Conservation (phyloP, 768 basidiomycete genomes). For the Trametes maxima region DNA sequence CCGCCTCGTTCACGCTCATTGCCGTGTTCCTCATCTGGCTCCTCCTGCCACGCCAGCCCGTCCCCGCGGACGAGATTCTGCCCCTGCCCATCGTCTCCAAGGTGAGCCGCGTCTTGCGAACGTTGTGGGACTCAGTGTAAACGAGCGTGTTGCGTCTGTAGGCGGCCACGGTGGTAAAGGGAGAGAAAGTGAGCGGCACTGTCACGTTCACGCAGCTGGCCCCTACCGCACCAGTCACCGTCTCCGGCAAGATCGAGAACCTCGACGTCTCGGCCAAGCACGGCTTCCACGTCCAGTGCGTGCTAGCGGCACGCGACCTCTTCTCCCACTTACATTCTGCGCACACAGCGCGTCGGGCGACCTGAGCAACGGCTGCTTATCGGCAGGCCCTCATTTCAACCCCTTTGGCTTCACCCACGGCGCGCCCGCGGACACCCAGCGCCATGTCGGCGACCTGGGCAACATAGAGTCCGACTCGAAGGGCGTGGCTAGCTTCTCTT, state of each 20-base stretch:
- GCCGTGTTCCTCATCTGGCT: conserved; percentile 27
- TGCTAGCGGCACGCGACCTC: conserved; percentile 1
- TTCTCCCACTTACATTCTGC: too few relatives aligned
- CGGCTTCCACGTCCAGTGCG: conserved; percentile 85
- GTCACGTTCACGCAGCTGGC: conserved; percentile 65
- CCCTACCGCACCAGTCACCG: conserved; percentile 51
- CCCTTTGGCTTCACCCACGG: conserved; percentile 68
- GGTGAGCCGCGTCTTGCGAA: neutral
- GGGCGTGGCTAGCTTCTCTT: conserved; percentile 59
- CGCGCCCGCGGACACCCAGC: conserved; percentile 51
- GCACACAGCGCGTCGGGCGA: conserved; percentile 51
- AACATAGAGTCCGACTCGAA: conserved; percentile 65
- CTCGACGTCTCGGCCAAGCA: conserved; percentile 59
- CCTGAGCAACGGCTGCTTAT: conserved; percentile 61
- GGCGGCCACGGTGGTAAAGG: conserved; percentile 64
- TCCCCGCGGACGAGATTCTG: conserved; percentile 7
- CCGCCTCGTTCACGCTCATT: conserved; percentile 25
- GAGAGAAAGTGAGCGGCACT: conserved; percentile 64
- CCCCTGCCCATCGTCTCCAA: conserved; percentile 22
- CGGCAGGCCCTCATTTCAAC: conserved; percentile 80
- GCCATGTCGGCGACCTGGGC: conserved; percentile 79
- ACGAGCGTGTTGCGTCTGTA: conserved; percentile 24
- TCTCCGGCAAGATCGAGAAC: conserved; percentile 63
- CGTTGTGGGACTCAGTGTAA: too few relatives aligned
- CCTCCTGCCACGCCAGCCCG: conserved; percentile 15